A percentile compares a stretch with the other conserved stretches of the same genome.
These are phyloP conservation scores for Eragrostis curvula DNA, from an alignment of 176 grass and related monocot genomes.

Conservation along the genomic window DNA sequence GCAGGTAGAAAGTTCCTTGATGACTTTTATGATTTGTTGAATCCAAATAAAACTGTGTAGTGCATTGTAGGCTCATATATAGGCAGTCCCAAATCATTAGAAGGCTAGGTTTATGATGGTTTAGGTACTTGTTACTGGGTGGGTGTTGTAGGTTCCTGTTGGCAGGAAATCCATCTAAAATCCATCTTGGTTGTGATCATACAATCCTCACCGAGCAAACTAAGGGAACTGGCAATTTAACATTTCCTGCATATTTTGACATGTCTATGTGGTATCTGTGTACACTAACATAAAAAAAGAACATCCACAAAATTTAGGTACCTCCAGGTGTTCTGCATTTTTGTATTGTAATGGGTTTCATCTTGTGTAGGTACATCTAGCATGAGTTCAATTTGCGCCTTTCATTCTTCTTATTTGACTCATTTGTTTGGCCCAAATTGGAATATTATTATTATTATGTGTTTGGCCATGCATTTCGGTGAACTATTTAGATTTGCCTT, in stretches of 20 bases:
- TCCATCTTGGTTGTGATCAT: neutral
- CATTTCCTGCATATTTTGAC: neutral
- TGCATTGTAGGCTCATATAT: too few relatives aligned
- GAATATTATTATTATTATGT: neutral
- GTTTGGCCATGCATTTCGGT: neutral
- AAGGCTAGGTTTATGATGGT: neutral
- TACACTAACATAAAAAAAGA: neutral
- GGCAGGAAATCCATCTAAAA: neutral
- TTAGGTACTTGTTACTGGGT: neutral
- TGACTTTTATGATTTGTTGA: neutral
- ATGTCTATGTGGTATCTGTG: neutral
- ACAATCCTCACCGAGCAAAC: neutral
- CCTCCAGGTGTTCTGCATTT: neutral
- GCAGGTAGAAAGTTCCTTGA: neutral
- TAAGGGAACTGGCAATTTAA: neutral
- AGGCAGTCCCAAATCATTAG: neutral
- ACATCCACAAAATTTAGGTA: neutral
- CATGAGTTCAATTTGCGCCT: neutral
- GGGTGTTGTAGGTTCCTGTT: neutral
- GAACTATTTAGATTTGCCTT: neutral
- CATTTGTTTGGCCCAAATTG: neutral
- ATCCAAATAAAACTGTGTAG: neutral
- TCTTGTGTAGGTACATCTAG: neutral
- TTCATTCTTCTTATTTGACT: slow-evolving; percentile 3
- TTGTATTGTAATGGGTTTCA: neutral